phyloP scores from a whole-genome alignment of 352 stramenopile genomes.

The Phytophthora brassicae region DNA sequence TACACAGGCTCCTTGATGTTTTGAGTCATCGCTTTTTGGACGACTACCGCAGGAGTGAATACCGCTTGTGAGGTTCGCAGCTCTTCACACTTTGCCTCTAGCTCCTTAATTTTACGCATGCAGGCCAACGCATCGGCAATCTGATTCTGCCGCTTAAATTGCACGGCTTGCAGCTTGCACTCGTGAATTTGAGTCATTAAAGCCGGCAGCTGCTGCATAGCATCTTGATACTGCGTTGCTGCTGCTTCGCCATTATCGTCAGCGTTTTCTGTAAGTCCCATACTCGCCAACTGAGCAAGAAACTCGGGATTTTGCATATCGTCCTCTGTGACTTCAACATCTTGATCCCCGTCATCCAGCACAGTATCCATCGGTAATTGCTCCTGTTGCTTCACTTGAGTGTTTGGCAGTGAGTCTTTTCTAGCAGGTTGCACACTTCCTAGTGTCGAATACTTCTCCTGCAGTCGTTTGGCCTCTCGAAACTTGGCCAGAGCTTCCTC shows the following conservation, averaged over 20 bases:
- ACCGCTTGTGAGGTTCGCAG: conserved; percentile 8
- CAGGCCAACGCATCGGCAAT: conserved; percentile 57
- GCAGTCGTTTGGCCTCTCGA: conserved; percentile 57
- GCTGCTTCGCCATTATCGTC: background rate
- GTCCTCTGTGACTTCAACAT: conserved; percentile 74
- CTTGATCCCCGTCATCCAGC: conserved; percentile 27
- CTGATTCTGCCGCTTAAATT: conserved; percentile 56
- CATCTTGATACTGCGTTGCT: conserved; percentile 3
- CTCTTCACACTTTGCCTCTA: conserved; percentile 40
- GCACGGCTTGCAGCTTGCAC: conserved; percentile 48
- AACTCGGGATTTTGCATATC: conserved; percentile 77
- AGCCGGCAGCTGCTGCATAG: conserved; percentile 24
- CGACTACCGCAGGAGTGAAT: background rate
- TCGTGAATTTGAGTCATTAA: conserved; percentile 51
- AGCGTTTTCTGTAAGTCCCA: conserved; percentile 41
- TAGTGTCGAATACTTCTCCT: conserved; percentile 28
- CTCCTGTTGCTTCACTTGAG: background rate
- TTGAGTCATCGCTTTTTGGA: background rate
- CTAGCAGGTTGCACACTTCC: background rate
- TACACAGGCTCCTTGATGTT: background rate
- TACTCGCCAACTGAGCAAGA: conserved; percentile 52
- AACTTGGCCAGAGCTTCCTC: conserved; percentile 59
- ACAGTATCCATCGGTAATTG: conserved; percentile 1
- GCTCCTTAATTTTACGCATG: conserved; percentile 62
- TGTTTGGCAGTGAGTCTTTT: background rate